Evolutionary conservation across 306 rosid genomes (phyloP), one percentile per base, ranked within the genome.

Genomic region (Fragaria ananassa): DNA sequence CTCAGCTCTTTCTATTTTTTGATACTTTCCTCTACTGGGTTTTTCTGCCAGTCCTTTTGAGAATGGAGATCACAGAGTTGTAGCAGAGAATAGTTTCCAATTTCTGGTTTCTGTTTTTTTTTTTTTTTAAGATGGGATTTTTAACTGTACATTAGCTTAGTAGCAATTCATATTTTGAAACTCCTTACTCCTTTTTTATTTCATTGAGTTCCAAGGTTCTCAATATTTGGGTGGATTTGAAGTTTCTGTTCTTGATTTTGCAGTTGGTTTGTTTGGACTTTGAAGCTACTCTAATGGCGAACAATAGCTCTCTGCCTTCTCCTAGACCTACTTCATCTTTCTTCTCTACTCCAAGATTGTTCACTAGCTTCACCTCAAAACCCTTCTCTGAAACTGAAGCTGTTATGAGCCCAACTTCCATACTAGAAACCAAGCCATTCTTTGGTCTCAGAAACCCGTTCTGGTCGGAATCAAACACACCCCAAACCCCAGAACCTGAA

Each of bases 361-460:
- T 91, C 79, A 89, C 93, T 0, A 78, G 85, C 73, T 79, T 89
- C 34, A 68, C 87, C 17, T 68, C 87, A 14, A 88, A 85, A 45
- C 79, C 74, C 1, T 63, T 81, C 31, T 71, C 86, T 71, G 98
- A 92, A 85, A 77, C 85, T 0, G 97, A 94, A 27, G 68, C 84
- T 54, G 83, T 81, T 68, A 87, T 81, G 90, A 92, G 97, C 77
- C 96, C 98, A 41, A 88, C 98, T 31, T 90, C 98, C 42, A 90
- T 83, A 39, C 98, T 93, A 5, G 98, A 93, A 62, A 83, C 62
- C 54, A 90, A 88, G 58, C 81, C 92, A 1, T 90, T 87, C 23
- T 78, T 80, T 60, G 85, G 86, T 45, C 76, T 87, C 39, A 87
- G 83, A 82, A 93, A 78, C 70, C 81, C 92, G 1, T 91, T 93